These are phyloP conservation scores for Peronosclerospora sorghi DNA, from an alignment of 352 stramenopile genomes.

Conservation along the genomic window DNA sequence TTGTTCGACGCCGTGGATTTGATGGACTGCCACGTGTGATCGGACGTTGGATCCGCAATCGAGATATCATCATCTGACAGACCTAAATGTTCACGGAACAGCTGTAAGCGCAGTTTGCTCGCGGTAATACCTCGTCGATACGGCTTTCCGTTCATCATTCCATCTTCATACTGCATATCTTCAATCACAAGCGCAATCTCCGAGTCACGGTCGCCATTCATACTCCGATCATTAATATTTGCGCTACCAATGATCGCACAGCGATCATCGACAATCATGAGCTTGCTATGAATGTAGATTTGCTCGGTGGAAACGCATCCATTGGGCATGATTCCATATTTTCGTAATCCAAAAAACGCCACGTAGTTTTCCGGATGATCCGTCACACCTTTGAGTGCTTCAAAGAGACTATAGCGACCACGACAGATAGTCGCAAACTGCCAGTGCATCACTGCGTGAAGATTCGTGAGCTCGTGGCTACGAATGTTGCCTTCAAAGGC, in stretches of 20 bases:
- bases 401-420: slow-evolving; percentile 69
- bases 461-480: slow-evolving; percentile 71
- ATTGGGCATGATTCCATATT: slow-evolving; percentile 74
- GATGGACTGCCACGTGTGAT: slow-evolving; percentile 59
- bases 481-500: slow-evolving; percentile 79
- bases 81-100: slow-evolving; percentile 77
- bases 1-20: slow-evolving; percentile 45
- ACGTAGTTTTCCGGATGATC: slow-evolving; percentile 66
- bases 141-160: slow-evolving; percentile 60
- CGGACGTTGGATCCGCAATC: slow-evolving; percentile 41
- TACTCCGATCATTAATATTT: slow-evolving; percentile 94
- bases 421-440: slow-evolving; percentile 82
- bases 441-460: slow-evolving; percentile 85
- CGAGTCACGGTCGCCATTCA: slow-evolving; percentile 86
- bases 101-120: slow-evolving; percentile 55
- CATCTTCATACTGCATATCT: slow-evolving; percentile 71
- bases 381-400: slow-evolving; percentile 49
- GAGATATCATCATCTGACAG: slow-evolving; percentile 46
- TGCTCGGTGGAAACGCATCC: slow-evolving; percentile 74
- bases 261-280: slow-evolving; percentile 86
- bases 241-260: slow-evolving; percentile 87
- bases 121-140: slow-evolving; percentile 53
- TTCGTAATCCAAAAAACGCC: slow-evolving; percentile 74
- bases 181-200: slow-evolving; percentile 81
- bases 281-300: slow-evolving; percentile 90